These are phyloP conservation scores for Stagonosporopsis tanaceti DNA, from an alignment of 2,329 filamentous ascomycete species.

Conservation along the genomic window DNA sequence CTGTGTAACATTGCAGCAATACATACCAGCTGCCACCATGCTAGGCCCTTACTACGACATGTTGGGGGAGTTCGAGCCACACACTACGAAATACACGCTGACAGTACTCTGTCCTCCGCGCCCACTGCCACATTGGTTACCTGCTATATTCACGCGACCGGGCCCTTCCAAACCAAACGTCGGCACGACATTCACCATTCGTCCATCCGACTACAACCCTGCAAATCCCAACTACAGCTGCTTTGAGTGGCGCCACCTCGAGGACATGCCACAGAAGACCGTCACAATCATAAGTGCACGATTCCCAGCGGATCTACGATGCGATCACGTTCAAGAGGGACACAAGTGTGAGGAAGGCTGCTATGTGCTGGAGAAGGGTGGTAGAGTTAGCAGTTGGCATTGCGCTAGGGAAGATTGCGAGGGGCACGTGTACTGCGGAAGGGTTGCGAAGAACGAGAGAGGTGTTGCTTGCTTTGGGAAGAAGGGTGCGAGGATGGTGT, in stretches of 20 bases:
- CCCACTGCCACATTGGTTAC: slow-evolving; percentile 28
- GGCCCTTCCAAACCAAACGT: slow-evolving; percentile 5
- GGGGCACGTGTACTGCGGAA: slow-evolving; percentile 36
- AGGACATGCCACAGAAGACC: slow-evolving; percentile 24
- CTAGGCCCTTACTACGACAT: slow-evolving; percentile 28
- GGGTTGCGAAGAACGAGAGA: slow-evolving; percentile 21
- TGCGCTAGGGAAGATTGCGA: slow-evolving; percentile 34
- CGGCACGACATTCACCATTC: slow-evolving; percentile 15
- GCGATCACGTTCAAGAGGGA: slow-evolving; percentile 26
- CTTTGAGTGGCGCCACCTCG: slow-evolving; percentile 26
- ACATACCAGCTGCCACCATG: background rate
- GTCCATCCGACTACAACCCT: slow-evolving; percentile 14
- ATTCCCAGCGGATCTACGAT: slow-evolving; percentile 33
- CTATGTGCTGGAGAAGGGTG: slow-evolving; percentile 41
- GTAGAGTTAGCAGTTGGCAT: slow-evolving; percentile 19
- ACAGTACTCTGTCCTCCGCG: slow-evolving; percentile 28
- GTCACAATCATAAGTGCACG: slow-evolving; percentile 19
- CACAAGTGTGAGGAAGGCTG: slow-evolving; percentile 30
- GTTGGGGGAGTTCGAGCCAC: slow-evolving; percentile 28
- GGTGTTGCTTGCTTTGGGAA: slow-evolving; percentile 39
- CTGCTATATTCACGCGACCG: slow-evolving; percentile 25
- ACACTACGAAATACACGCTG: slow-evolving; percentile 35
- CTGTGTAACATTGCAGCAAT: background rate
- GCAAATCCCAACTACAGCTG: slow-evolving; percentile 24
- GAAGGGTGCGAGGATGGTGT: slow-evolving; percentile 38